These are phyloP conservation scores for Globisporangium viniferum DNA, from an alignment of 352 stramenopile species.

Conservation along the genomic window DNA sequence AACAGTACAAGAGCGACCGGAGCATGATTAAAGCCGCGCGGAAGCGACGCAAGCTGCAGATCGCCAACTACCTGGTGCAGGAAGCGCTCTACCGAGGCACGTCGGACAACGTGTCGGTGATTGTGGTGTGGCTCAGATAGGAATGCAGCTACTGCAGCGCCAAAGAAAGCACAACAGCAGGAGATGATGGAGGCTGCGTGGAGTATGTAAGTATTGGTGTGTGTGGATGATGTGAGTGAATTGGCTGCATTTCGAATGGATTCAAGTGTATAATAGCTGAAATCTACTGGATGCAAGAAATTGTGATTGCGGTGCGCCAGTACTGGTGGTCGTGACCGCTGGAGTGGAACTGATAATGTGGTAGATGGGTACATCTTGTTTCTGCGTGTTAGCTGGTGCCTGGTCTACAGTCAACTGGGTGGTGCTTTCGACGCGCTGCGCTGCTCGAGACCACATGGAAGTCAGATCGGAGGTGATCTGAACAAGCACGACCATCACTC, in stretches of 20 bases:
- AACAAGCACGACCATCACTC: background rate
- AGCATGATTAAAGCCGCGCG: slow-evolving; percentile 89
- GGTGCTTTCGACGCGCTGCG: too few species aligned
- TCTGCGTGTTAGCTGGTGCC: background rate
- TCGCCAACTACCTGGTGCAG: slow-evolving; percentile 90
- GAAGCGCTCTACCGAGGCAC: slow-evolving; percentile 89
- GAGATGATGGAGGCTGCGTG: background rate
- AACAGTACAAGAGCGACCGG: slow-evolving; percentile 87
- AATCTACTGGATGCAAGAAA: too few species aligned
- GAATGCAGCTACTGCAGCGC: background rate
- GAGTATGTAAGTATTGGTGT: background rate
- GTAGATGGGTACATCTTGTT: background rate
- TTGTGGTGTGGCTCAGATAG: slow-evolving; percentile 88
- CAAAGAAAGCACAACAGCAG: background rate
- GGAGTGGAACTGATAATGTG: background rate
- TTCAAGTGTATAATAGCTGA: background rate
- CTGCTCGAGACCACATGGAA: background rate
- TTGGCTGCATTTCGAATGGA: background rate
- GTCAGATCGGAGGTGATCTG: background rate
- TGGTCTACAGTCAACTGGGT: background rate
- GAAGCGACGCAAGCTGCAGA: slow-evolving; percentile 85
- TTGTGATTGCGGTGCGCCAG: background rate
- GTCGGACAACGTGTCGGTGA: slow-evolving; percentile 90
- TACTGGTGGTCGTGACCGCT: background rate
- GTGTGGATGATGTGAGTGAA: background rate